phyloP scores from a whole-genome alignment of 257 asterid genomes.

The Solanum gracilifrons region DNA sequence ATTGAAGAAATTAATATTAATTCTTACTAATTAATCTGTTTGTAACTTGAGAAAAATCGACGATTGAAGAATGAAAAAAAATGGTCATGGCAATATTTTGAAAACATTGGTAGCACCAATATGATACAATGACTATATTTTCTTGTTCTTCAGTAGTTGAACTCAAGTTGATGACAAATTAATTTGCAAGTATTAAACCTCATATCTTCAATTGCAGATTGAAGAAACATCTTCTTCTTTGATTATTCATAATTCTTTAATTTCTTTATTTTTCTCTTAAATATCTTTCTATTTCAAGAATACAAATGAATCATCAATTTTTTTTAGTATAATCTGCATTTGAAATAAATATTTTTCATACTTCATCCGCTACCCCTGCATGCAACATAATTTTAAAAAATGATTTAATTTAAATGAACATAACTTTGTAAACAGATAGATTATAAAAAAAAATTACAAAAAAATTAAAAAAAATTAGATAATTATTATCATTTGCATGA shows the following conservation, averaged over 20 bases:
- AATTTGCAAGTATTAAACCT: too few relatives aligned
- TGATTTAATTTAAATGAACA: background rate
- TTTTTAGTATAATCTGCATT: background rate
- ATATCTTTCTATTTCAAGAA: conserved; percentile 8
- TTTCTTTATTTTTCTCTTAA: background rate
- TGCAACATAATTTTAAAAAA: background rate
- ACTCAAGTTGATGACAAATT: background rate
- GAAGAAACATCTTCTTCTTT: background rate
- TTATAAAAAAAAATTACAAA: background rate
- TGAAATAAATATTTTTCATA: background rate
- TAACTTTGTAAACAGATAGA: background rate
- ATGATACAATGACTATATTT: background rate
- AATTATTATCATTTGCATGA: background rate
- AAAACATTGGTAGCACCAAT: background rate
- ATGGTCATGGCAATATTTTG: background rate
- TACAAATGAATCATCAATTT: conserved; percentile 3
- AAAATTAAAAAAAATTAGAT: background rate
- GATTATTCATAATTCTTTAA: background rate
- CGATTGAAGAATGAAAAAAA: too few relatives aligned
- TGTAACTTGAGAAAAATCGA: background rate
- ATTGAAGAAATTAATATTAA: background rate
- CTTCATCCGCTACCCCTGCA: conserved; percentile 12
- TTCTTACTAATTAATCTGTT: background rate
- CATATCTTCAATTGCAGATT: background rate
- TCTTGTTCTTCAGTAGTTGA: too few relatives aligned